phyloP scores from a whole-genome alignment of 495 filamentous ascomycete species.

The Xylaria palmicola region DNA sequence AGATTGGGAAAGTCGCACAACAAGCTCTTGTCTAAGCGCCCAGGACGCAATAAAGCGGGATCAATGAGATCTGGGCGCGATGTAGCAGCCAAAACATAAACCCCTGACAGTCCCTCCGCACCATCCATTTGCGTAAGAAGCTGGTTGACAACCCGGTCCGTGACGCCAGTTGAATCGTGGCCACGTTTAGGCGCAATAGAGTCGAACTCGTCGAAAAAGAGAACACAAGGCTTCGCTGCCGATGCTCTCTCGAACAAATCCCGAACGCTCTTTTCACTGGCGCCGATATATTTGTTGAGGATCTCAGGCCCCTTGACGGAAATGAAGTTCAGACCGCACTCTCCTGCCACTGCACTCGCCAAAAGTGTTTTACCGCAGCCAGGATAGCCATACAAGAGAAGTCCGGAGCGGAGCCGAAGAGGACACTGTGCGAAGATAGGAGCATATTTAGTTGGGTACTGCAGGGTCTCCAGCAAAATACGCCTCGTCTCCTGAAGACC shows the following conservation, averaged over 20 bases:
- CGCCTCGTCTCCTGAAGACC: constrained; percentile 81
- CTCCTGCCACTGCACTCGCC: constrained; percentile 89
- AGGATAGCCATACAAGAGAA: constrained; percentile 91
- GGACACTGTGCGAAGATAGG: constrained; percentile 97
- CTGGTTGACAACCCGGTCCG: constrained; percentile 97
- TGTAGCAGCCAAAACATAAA: constrained; percentile 94
- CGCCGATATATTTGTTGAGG: constrained; percentile 97
- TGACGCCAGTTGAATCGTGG: constrained; percentile 94
- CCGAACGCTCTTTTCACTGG: constrained; percentile 89
- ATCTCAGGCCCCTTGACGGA: constrained; percentile 97
- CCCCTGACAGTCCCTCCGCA: constrained; percentile 88
- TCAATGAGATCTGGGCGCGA: constrained; percentile 91
- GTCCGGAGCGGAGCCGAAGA: constrained; percentile 83
- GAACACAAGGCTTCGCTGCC: constrained; percentile 83
- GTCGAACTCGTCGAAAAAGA: constrained; percentile 99
- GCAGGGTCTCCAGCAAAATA: constrained; percentile 86
- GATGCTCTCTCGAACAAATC: constrained; percentile 91
- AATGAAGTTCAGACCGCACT: constrained; percentile 97
- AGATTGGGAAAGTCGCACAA: constrained; percentile 81
- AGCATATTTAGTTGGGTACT: constrained; percentile 97
- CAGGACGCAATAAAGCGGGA: constrained; percentile 84
- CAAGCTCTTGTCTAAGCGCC: constrained; percentile 85
- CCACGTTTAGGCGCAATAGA: constrained; percentile 95
- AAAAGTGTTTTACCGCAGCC: constrained; percentile 96
- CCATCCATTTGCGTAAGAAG: constrained; percentile 98